Base-by-base conservation (phyloP, 1,284 basidiomycete species). In the Heterobasidion parviporum region DNA sequence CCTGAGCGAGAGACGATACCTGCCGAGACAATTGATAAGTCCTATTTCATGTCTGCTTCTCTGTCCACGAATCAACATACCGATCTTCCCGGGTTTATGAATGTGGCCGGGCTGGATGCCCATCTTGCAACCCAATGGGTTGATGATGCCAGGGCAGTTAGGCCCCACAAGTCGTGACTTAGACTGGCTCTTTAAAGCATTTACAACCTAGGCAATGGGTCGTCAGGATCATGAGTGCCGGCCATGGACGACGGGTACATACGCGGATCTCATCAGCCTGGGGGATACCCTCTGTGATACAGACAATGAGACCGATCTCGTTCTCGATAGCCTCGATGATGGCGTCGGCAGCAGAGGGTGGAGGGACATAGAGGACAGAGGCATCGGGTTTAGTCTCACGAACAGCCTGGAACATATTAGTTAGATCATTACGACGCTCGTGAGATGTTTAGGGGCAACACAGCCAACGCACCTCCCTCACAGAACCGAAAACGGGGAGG, bases 51-150 rank as follows among this genome's bases (percentile, higher is more conserved):
- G 38, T 41, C 34, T 26, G 5, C 26, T 5, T 26, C 26, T 26
- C 52, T 34, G n/a, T 12, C 60, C 53, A 41, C 54, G 50, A 46
- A 3, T 10, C 48, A 50, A 32, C 79, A 38, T 61, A 88, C 94
- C 94, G 63, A 97, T 94, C 63, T 89, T 94, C 56, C 96, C 96
- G 56, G 96, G 93, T 62, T 75, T 92, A 78, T 98, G 96, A 65
- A 99, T 96, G 69, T 97, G 94, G 45, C 95, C 96, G 32, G 97
- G 97, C 77, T 98, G 96, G 70, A 99, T 99, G 60, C 97, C 97
- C 85, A 99, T 98, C 80, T 99, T 99, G 80, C 97, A 99, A 15
- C 96, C 96, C 56, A 90, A 81, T 33, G 94, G 93, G 69, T 95
- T 94, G 68, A 99, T 98, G 67, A 99, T 87, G 70, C 97, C 97